Conservation (phyloP, 805 yeast genomes). For the Candida ulmi region DNA sequence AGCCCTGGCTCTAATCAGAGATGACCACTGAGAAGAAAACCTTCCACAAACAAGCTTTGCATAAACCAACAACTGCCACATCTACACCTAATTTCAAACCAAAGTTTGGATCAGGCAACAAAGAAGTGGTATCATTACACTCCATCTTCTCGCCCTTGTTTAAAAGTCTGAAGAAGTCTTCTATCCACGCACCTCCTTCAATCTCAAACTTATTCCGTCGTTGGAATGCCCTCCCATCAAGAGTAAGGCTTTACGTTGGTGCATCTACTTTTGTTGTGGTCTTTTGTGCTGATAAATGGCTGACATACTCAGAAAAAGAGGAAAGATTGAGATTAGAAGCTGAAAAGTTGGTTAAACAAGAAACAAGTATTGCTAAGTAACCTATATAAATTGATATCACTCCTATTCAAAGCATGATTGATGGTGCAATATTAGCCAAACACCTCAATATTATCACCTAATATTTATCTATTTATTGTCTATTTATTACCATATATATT, state of each 20-base stretch:
- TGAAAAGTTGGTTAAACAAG: slow-evolving; percentile 11
- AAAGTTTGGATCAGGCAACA: background rate
- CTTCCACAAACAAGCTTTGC: too few relatives aligned
- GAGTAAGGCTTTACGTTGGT: slow-evolving; percentile 22
- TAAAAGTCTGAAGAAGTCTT: background rate
- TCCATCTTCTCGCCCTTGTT: background rate
- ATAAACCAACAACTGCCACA: too few relatives aligned
- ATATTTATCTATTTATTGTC: too few relatives aligned
- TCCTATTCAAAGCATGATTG: too few relatives aligned
- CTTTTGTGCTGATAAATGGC: slow-evolving; percentile 17
- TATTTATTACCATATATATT: too few relatives aligned
- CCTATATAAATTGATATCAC: too few relatives aligned
- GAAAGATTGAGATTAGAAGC: slow-evolving; percentile 14
- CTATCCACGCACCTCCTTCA: background rate
- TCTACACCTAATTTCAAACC: too few relatives aligned
- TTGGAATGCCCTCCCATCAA: slow-evolving; percentile 21
- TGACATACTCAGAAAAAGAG: slow-evolving; percentile 14
- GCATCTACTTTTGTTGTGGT: slow-evolving; percentile 24
- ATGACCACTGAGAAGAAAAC: too few relatives aligned
- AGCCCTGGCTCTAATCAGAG: too few relatives aligned
- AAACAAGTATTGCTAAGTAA: slow-evolving; percentile 3
- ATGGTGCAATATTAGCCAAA: background rate
- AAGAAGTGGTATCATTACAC: background rate
- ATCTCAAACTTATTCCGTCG: slow-evolving; percentile 5
- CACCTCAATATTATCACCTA: background rate